Percentiles rank a stretch among this genome's conserved stretches.
These are phyloP conservation scores for Cryphonectria naterciae DNA, from an alignment of 2,329 filamentous ascomycete genomes.

Conservation along the genomic window DNA sequence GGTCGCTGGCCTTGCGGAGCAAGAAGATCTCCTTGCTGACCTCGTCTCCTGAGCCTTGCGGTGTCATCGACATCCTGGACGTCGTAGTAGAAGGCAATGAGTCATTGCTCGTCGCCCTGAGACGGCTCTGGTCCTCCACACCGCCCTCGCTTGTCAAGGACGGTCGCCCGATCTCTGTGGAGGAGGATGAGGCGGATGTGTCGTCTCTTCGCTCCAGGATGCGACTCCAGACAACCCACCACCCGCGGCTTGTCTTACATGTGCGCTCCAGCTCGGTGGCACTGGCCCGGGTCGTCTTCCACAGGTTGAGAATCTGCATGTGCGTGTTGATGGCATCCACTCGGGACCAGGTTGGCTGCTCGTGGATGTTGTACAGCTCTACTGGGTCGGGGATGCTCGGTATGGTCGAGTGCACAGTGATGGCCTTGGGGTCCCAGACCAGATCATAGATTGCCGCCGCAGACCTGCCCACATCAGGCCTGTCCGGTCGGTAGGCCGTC, in stretches of 20 bases:
- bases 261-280: conserved; percentile 60
- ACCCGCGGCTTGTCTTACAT: conserved; percentile 68
- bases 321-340: conserved; percentile 68
- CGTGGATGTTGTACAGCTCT: conserved; percentile 31
- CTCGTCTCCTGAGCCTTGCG: conserved; percentile 5
- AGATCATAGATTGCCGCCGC: conserved; percentile 61
- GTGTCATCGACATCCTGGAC: conserved; percentile 18
- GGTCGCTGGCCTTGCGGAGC: conserved; percentile 63
- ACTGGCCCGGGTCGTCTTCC: conserved; percentile 50
- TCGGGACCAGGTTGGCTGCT: conserved; percentile 55
- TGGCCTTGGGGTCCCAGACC: conserved; percentile 61
- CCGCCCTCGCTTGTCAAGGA: neutral
- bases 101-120: conserved; percentile 24
- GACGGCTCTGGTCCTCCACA: conserved; percentile 9
- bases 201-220: conserved; percentile 47
- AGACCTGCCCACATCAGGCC: conserved; percentile 44
- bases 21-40: conserved; percentile 65
- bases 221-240: conserved; percentile 72
- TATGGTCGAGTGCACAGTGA: conserved; percentile 65
- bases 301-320: conserved; percentile 64
- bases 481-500: conserved; percentile 60
- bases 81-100: conserved; percentile 18
- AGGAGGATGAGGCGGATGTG: neutral
- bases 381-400: conserved; percentile 64
- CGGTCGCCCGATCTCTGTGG: conserved; percentile 17